These are phyloP conservation scores for Conticribra guillardii DNA, from an alignment of 108 stramenopile species.

Conservation along the genomic window DNA sequence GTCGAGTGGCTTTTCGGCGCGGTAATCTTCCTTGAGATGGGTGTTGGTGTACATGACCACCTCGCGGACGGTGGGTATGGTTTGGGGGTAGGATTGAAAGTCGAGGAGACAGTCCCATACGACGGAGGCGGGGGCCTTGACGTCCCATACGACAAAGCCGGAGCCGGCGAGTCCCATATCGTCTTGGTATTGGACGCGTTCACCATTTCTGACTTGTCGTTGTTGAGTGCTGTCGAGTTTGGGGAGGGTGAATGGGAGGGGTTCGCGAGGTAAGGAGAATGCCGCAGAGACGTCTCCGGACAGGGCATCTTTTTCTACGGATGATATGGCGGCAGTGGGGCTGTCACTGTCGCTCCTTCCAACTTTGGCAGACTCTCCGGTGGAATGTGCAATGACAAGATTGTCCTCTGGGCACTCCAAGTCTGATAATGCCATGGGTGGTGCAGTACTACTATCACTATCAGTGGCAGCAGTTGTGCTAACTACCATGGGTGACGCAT, in stretches of 20 bases:
- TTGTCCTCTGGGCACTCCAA: neutral
- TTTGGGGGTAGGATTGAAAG: conserved; percentile 83
- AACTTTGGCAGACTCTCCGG: neutral
- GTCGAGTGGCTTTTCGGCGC: conserved; percentile 68
- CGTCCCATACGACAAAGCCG: conserved; percentile 85
- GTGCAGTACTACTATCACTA: neutral
- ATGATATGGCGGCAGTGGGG: conserved; percentile 14
- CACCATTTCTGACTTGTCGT: conserved; percentile 51
- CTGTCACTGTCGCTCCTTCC: neutral
- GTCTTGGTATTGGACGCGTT: conserved; percentile 81
- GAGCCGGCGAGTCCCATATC: conserved; percentile 89
- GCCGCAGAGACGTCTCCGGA: conserved; percentile 56
- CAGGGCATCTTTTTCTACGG: conserved; percentile 55
- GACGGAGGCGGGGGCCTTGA: conserved; percentile 75
- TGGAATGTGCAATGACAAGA: neutral
- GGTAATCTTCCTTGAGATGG: conserved; percentile 66
- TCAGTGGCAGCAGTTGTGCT: too few species aligned
- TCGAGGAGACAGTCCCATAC: conserved; percentile 90
- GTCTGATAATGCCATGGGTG: neutral
- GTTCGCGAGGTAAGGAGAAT: conserved; percentile 38
- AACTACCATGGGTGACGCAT: too few species aligned
- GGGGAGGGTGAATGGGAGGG: conserved; percentile 80
- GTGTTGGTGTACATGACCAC: conserved; percentile 84
- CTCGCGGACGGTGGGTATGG: conserved; percentile 80
- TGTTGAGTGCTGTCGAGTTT: conserved; percentile 58